A percentile compares a stretch with the other conserved stretches of the same genome.
These are phyloP conservation scores for Saccharomycopsis oosterbeekiorum DNA, from an alignment of 805 yeast genomes.

Conservation along the genomic window DNA sequence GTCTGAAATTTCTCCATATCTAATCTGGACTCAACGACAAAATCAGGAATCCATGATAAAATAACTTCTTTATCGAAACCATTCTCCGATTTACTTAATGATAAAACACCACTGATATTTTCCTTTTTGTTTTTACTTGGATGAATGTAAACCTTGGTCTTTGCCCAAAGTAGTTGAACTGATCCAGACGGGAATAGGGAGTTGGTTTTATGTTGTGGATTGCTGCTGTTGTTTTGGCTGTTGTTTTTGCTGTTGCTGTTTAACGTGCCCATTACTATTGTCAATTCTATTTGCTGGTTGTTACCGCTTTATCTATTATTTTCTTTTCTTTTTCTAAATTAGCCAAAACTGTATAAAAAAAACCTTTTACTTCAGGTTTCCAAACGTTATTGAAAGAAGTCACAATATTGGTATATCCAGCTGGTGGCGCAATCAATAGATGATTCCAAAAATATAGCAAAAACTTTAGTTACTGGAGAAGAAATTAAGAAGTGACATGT, in stretches of 20 bases:
- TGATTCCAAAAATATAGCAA: too few relatives aligned
- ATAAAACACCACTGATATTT: conserved; percentile 69
- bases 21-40: conserved; percentile 23
- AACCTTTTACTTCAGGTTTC: too few relatives aligned
- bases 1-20: conserved; percentile 26
- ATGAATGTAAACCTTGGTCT: conserved; percentile 74
- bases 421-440: too few relatives aligned
- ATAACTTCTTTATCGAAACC: conserved; percentile 45
- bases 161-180: conserved; percentile 30
- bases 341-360: too few relatives aligned
- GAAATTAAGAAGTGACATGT: too few relatives aligned
- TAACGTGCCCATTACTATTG: not conserved
- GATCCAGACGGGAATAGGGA: conserved; percentile 18
- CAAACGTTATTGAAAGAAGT: too few relatives aligned
- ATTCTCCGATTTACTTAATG: conserved; percentile 47
- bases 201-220: not conserved
- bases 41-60: conserved; percentile 63
- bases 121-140: conserved; percentile 66
- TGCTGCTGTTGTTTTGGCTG: not conserved
- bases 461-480: too few relatives aligned
- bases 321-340: too few relatives aligned
- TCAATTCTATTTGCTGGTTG: not conserved
- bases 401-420: too few relatives aligned
- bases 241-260: not conserved
- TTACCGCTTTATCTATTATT: too few relatives aligned